Percentiles rank a stretch among this genome's conserved stretches.
phyloP scores from a whole-genome alignment of 176 grass and related monocot species.

The Saccharum spontaneum region DNA sequence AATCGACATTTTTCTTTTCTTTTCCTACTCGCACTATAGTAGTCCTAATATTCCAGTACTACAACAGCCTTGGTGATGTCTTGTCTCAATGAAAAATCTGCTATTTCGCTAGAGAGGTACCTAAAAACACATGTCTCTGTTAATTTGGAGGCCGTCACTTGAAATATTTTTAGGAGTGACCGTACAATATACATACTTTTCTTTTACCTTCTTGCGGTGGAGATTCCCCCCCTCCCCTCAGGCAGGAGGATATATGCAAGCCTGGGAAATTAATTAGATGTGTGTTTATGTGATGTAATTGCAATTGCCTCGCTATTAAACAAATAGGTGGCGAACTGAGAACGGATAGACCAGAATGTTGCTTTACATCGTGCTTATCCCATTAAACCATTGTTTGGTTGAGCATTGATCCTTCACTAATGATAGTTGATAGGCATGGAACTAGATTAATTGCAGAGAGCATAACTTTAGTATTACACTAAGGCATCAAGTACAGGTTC shows the following conservation, averaged over 20 bases:
- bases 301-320: background rate
- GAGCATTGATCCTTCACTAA: background rate
- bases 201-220: background rate
- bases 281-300: background rate
- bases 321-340: background rate
- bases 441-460: background rate
- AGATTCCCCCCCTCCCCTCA: background rate
- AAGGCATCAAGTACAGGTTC: background rate
- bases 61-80: too few species aligned
- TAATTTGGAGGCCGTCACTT: too few species aligned
- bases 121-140: too few species aligned
- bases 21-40: too few species aligned
- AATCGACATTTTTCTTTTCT: too few species aligned
- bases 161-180: too few species aligned
- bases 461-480: background rate
- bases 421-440: background rate
- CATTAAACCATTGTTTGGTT: conserved; percentile 6
- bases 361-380: background rate
- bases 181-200: too few species aligned
- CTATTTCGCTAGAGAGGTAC: too few species aligned
- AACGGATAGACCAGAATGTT: background rate
- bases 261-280: background rate
- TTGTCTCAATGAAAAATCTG: too few species aligned
- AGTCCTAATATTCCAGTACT: too few species aligned
- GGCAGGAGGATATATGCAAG: background rate